phyloP scores from a whole-genome alignment of 345 rosid species.

The Gossypium arboreum region DNA sequence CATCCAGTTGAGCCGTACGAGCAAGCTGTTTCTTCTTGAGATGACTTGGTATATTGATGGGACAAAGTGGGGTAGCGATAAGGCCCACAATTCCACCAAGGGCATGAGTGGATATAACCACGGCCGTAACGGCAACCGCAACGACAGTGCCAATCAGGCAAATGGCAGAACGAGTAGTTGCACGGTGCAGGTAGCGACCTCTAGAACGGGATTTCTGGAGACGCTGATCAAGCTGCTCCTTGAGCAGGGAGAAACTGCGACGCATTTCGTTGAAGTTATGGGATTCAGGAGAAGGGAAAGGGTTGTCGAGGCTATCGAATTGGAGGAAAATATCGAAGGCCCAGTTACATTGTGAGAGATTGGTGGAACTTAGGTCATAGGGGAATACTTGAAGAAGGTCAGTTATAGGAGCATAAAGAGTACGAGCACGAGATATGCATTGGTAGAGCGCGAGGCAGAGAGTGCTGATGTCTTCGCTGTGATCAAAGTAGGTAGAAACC shows the following conservation, averaged over 20 bases:
- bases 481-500: slow-evolving; percentile 54
- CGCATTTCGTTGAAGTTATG: slow-evolving; percentile 46
- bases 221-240: slow-evolving; percentile 46
- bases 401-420: slow-evolving; percentile 46
- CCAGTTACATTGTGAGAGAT: slow-evolving; percentile 39
- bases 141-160: slow-evolving; percentile 48
- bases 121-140: slow-evolving; percentile 41
- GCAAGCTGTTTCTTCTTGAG: slow-evolving; percentile 52
- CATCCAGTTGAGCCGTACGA: slow-evolving; percentile 54
- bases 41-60: slow-evolving; percentile 35
- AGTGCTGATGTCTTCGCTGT: slow-evolving; percentile 52
- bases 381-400: slow-evolving; percentile 55
- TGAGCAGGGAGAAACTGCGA: slow-evolving; percentile 52
- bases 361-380: slow-evolving; percentile 33
- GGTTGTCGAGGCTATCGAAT: slow-evolving; percentile 54
- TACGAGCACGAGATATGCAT: slow-evolving; percentile 42
- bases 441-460: slow-evolving; percentile 48
- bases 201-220: slow-evolving; percentile 55
- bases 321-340: slow-evolving; percentile 44
- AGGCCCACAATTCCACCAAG: slow-evolving; percentile 41
- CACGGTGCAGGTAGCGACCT: slow-evolving; percentile 37
- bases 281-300: slow-evolving; percentile 52
- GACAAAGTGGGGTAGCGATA: slow-evolving; percentile 46
- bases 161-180: slow-evolving; percentile 45
- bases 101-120: slow-evolving; percentile 47